phyloP scores from a whole-genome alignment of 345 rosid species.

The Eucalyptus erythrocorys region DNA sequence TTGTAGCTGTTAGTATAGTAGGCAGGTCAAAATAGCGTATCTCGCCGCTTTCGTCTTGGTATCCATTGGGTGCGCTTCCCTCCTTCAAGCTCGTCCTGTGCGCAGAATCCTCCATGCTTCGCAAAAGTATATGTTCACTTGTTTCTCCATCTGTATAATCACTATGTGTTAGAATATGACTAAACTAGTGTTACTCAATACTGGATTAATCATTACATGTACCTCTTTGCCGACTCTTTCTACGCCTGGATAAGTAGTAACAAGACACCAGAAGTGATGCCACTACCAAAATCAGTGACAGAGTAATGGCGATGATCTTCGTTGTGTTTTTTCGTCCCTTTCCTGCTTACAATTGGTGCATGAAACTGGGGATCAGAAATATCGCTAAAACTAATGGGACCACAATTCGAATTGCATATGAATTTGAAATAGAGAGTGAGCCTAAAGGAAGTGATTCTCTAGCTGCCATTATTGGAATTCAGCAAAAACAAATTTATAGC shows the following conservation, averaged over 20 bases:
- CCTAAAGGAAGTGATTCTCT: background rate
- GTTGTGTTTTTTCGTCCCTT: slow-evolving; percentile 1
- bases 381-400: background rate
- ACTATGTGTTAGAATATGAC: background rate
- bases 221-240: slow-evolving; percentile 17
- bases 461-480: background rate
- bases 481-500: background rate
- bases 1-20: slow-evolving; percentile 17
- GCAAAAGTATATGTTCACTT: slow-evolving; percentile 9
- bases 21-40: background rate
- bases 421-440: background rate
- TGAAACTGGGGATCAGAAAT: background rate
- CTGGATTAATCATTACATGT: background rate
- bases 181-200: background rate
- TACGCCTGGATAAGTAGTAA: slow-evolving; percentile 2
- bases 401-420: background rate
- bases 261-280: slow-evolving; percentile 10
- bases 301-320: slow-evolving; percentile 1
- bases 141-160: background rate
- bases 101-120: background rate
- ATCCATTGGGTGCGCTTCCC: background rate
- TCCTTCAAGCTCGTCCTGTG: background rate
- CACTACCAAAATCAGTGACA: background rate
- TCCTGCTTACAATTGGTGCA: background rate
- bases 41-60: slow-evolving; percentile 6